A percentile compares a stretch with the other conserved stretches of the same genome.
Conservation (phyloP, 345 rosid genomes). For the Eucalyptus sp. region DNA sequence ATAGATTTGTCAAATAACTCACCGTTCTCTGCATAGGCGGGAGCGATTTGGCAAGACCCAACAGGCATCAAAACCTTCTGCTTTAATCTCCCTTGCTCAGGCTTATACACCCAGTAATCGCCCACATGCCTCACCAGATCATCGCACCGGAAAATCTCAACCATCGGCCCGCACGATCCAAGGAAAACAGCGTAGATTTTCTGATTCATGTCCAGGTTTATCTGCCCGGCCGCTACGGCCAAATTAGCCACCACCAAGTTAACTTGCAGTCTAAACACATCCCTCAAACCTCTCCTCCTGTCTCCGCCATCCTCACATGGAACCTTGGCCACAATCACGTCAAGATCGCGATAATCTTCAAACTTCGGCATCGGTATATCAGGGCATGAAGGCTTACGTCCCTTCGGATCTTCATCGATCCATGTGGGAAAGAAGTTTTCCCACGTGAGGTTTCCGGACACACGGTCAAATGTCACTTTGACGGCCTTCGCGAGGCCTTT, state of each 20-base stretch:
- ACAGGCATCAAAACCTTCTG: constrained; percentile 67
- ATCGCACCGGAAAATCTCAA: constrained; percentile 66
- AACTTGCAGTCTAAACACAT: constrained; percentile 63
- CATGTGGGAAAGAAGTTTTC: constrained; percentile 54
- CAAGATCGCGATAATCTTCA: constrained; percentile 33
- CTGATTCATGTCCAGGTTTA: background rate
- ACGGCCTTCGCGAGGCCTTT: constrained; percentile 8
- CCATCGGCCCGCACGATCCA: constrained; percentile 76
- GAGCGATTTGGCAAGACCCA: constrained; percentile 75
- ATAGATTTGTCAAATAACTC: background rate
- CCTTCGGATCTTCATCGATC: constrained; percentile 45
- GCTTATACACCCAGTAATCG: constrained; percentile 65
- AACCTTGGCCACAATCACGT: constrained; percentile 53
- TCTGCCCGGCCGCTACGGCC: constrained; percentile 32
- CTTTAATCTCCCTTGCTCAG: constrained; percentile 34
- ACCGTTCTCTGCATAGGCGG: constrained; percentile 35
- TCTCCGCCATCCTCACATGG: constrained; percentile 36
- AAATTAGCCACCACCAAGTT: constrained; percentile 71
- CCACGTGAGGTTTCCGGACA: constrained; percentile 31
- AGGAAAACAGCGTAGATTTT: constrained; percentile 38
- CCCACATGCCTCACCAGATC: constrained; percentile 43
- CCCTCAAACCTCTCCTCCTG: constrained; percentile 32
- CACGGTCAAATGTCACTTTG: constrained; percentile 21
- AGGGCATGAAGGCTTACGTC: constrained; percentile 35
- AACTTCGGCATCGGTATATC: constrained; percentile 51